Percentiles rank a stretch among this genome's conserved stretches.
phyloP scores from a whole-genome alignment of 192 early-diverging fungal species.

The Lobulomyces angularis region DNA sequence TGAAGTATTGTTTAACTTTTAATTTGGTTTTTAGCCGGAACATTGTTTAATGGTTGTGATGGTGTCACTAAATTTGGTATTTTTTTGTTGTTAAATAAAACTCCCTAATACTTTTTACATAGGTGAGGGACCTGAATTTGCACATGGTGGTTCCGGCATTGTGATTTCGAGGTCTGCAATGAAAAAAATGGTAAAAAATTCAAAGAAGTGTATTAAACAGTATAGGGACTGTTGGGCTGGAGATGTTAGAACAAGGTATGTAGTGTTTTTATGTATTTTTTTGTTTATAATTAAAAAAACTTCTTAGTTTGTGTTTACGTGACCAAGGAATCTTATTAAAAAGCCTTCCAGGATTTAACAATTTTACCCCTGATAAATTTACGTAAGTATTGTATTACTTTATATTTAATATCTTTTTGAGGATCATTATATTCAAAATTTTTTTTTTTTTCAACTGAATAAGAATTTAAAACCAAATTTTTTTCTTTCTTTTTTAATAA shows the following conservation, averaged over 20 bases:
- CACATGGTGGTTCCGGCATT: slow-evolving; percentile 47
- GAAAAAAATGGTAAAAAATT: slow-evolving; percentile 16
- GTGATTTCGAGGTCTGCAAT: slow-evolving; percentile 34
- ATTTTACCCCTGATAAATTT: too few relatives aligned
- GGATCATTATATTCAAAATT: slow-evolving; percentile 3
- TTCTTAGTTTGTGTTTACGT: slow-evolving; percentile 36
- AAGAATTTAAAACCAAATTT: too few relatives aligned
- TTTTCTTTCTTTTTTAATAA: not conserved
- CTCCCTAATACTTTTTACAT: too few relatives aligned
- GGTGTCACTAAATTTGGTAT: slow-evolving; percentile 28
- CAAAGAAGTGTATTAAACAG: slow-evolving; percentile 18
- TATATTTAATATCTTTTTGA: not conserved
- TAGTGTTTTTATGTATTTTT: too few relatives aligned
- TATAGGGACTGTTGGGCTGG: slow-evolving; percentile 42
- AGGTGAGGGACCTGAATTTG: slow-evolving; percentile 32
- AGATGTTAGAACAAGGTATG: slow-evolving; percentile 30
- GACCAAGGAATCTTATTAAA: slow-evolving; percentile 30
- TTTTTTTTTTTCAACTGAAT: not conserved
- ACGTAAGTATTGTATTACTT: too few relatives aligned
- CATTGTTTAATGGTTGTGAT: slow-evolving; percentile 28
- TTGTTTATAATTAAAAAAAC: too few relatives aligned
- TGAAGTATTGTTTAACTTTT: not conserved
- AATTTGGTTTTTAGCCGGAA: slow-evolving; percentile 1
- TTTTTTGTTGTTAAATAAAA: too few relatives aligned
- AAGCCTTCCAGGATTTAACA: slow-evolving; percentile 8